These are phyloP conservation scores for Thozetella sp. DNA, from an alignment of 495 filamentous ascomycete species.

Conservation along the genomic window DNA sequence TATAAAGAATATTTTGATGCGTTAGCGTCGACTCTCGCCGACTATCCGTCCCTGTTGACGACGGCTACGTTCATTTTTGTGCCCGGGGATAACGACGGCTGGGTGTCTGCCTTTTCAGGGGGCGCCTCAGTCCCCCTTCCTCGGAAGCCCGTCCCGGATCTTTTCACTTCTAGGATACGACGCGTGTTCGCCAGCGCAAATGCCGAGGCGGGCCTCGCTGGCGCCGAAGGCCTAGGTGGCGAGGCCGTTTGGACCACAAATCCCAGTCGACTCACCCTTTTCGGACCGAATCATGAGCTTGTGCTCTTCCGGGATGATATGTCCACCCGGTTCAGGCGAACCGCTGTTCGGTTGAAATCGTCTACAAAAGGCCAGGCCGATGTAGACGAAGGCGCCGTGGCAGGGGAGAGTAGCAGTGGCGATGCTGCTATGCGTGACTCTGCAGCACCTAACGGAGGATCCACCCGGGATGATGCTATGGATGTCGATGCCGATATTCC, in stretches of 20 bases:
- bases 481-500: constrained; percentile 16
- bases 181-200: constrained; percentile 79
- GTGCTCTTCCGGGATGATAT: constrained; percentile 87
- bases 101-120: constrained; percentile 80
- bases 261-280: constrained; percentile 76
- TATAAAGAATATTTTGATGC: constrained; percentile 94
- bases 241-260: constrained; percentile 89
- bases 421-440: background rate
- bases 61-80: constrained; percentile 86
- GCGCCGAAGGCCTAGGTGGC: constrained; percentile 38
- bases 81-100: constrained; percentile 94
- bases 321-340: constrained; percentile 72
- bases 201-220: constrained; percentile 47
- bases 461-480: background rate
- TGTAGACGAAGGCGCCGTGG: background rate
- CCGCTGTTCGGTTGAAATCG: constrained; percentile 61
- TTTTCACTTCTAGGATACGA: constrained; percentile 84
- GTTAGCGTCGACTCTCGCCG: constrained; percentile 78
- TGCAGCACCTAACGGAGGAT: background rate
- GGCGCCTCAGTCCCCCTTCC: constrained; percentile 81
- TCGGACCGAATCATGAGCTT: constrained; percentile 84
- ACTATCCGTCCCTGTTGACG: constrained; percentile 82
- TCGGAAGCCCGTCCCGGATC: constrained; percentile 71
- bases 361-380: constrained; percentile 27
- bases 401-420: background rate